Evolutionary conservation across 1,284 basidiomycete species (phyloP).

Genomic region (Pulveroboletus sp.): DNA sequence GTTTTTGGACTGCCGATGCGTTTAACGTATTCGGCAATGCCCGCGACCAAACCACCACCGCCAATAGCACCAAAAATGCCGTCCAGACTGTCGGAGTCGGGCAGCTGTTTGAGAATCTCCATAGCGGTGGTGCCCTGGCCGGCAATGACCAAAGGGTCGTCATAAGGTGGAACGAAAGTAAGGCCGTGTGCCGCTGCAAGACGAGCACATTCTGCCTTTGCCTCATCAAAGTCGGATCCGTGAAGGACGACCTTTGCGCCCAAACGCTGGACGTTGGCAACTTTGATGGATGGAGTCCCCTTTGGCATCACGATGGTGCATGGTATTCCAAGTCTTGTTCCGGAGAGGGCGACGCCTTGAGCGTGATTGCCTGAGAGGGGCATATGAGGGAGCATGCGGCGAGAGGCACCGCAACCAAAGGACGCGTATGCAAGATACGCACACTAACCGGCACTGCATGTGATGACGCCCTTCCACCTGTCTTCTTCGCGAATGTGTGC

Average conservation of each 20-base stretch:
- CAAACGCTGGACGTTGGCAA: constrained; percentile 88
- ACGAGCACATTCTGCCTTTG: constrained; percentile 91
- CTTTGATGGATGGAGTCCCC: constrained; percentile 95
- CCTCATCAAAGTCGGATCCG: constrained; percentile 94
- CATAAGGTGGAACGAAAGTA: constrained; percentile 95
- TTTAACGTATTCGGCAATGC: constrained; percentile 92
- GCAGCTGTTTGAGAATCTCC: constrained; percentile 89
- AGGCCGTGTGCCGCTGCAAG: constrained; percentile 79
- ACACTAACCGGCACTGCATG: constrained; percentile 94
- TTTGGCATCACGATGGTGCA: constrained; percentile 99
- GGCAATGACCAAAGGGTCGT: constrained; percentile 95
- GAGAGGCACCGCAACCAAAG: constrained; percentile 8
- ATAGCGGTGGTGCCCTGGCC: constrained; percentile 96
- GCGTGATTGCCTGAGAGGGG: constrained; percentile 88
- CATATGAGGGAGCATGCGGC: not conserved
- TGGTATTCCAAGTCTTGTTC: constrained; percentile 82
- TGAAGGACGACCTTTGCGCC: constrained; percentile 95
- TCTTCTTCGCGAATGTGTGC: constrained; percentile 85
- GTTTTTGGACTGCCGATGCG: constrained; percentile 86
- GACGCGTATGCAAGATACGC: constrained; percentile 41
- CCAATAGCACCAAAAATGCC: constrained; percentile 91
- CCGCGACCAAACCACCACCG: constrained; percentile 90
- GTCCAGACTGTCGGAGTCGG: constrained; percentile 75
- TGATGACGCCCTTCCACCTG: constrained; percentile 96
- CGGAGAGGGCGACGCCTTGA: constrained; percentile 96